Evolutionary conservation across 345 rosid genomes (phyloP).

Genomic region (rapeseed (Brassica napus)): Da-Ae NC_063450.1:54222001-54222500

Average conservation of each 20-base stretch:
- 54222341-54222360: not conserved
- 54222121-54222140: not conserved
- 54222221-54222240: not conserved
- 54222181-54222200: conserved; percentile 12
- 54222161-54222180: conserved; percentile 1
- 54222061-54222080: not conserved
- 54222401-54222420: conserved; percentile 26
- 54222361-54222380: conserved; percentile 2
- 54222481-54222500: conserved; percentile 15
- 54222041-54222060: not conserved
- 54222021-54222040: not conserved
- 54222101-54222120: not conserved
- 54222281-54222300: conserved; percentile 33
- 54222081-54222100: not conserved
- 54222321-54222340: not conserved
- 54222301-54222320: conserved; percentile 1
- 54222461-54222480: conserved; percentile 35
- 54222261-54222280: conserved; percentile 34
- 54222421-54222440: conserved; percentile 31
- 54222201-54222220: conserved; percentile 27
- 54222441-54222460: conserved; percentile 32
- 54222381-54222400: conserved; percentile 32
- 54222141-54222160: not conserved
- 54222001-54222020: not conserved
- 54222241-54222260: conserved; percentile 27